Evolutionary conservation across 495 filamentous ascomycete genomes (phyloP).

Genomic region (Aspergillus homomorphus): DNA sequence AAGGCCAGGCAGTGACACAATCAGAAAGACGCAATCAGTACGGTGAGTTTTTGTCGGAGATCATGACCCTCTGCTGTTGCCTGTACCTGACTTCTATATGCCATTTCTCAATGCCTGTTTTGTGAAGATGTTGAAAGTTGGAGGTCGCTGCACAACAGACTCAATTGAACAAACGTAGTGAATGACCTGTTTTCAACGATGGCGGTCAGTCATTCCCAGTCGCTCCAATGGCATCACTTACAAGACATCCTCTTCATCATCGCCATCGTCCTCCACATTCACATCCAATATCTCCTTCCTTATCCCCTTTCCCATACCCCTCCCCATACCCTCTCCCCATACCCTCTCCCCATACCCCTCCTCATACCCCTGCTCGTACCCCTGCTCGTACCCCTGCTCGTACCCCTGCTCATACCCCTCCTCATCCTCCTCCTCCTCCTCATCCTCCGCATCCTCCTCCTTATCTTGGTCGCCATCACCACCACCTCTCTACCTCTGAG

Average conservation of each 20-base stretch:
- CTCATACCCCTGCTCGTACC: too few species aligned
- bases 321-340: too few species aligned
- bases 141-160: neutral
- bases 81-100: too few species aligned
- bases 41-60: neutral
- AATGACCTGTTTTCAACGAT: neutral
- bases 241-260: too few species aligned
- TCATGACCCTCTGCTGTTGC: neutral
- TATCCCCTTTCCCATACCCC: too few species aligned
- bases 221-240: neutral
- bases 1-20: neutral
- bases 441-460: too few species aligned
- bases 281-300: too few species aligned
- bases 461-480: neutral
- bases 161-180: neutral
- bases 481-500: neutral
- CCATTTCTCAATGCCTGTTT: neutral
- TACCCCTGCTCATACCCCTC: too few species aligned
- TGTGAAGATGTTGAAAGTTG: neutral
- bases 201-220: neutral
- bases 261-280: too few species aligned
- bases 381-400: too few species aligned
- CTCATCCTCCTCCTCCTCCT: too few species aligned
- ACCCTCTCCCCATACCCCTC: too few species aligned
- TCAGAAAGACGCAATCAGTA: neutral